Evolutionary conservation across 2,329 filamentous ascomycete species (phyloP).

Genomic region (Tricladium varicosporioides): DNA sequence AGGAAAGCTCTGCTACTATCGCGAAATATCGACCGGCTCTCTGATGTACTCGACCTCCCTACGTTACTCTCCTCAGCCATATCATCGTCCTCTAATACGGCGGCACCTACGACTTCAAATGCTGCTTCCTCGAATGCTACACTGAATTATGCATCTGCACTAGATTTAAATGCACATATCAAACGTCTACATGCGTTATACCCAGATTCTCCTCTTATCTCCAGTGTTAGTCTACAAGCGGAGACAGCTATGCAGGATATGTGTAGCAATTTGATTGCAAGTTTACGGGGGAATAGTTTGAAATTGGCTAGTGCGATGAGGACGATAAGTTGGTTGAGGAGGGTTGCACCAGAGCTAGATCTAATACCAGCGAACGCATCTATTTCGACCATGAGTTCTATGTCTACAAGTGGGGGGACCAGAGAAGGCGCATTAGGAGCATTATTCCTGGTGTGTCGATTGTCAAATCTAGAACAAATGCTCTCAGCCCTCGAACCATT

Average conservation of each 20-base stretch:
- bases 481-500: conserved; percentile 83
- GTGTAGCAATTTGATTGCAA: conserved; percentile 77
- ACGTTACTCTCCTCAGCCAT: conserved; percentile 80
- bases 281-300: conserved; percentile 72
- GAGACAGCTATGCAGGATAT: conserved; percentile 87
- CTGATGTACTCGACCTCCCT: conserved; percentile 88
- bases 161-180: conserved; percentile 93
- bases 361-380: conserved; percentile 32
- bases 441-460: conserved; percentile 81
- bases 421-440: conserved; percentile 72
- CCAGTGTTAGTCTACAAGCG: conserved; percentile 71
- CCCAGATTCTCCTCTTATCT: conserved; percentile 72
- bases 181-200: conserved; percentile 81
- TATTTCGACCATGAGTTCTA: not conserved
- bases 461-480: conserved; percentile 75
- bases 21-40: conserved; percentile 83
- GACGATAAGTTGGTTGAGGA: conserved; percentile 85
- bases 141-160: conserved; percentile 80
- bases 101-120: conserved; percentile 41
- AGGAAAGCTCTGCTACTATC: conserved; percentile 79
- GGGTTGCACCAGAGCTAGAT: conserved; percentile 80
- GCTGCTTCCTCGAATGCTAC: conserved; percentile 38
- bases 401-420: conserved; percentile 25
- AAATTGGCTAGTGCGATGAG: conserved; percentile 89
- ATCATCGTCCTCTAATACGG: conserved; percentile 43